phyloP scores from a whole-genome alignment of 1,284 basidiomycete species.

The Irpex sp. region DNA sequence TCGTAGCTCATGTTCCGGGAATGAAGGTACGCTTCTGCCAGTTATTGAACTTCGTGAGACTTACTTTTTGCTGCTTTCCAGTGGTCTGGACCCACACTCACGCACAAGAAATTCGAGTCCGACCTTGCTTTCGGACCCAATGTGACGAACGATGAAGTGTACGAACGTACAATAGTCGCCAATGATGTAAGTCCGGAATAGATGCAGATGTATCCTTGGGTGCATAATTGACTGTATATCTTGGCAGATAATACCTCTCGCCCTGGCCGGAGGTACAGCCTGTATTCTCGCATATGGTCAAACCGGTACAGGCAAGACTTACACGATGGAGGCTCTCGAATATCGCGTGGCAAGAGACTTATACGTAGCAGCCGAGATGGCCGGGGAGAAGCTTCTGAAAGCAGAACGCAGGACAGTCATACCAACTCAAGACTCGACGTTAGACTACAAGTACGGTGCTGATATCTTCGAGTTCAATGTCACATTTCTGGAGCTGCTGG shows the following conservation, averaged over 20 bases:
- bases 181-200: conserved; percentile 22
- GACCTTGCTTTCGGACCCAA: conserved; percentile 32
- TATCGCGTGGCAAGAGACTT: conserved; percentile 29
- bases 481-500: conserved; percentile 30
- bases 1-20: conserved; percentile 31
- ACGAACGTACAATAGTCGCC: conserved; percentile 28
- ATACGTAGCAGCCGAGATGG: conserved; percentile 21
- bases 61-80: conserved; percentile 6
- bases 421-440: not conserved
- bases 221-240: not conserved
- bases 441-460: not conserved
- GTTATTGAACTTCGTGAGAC: too few relatives aligned
- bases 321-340: conserved; percentile 31
- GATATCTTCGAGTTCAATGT: conserved; percentile 29
- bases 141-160: conserved; percentile 30
- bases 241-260: conserved; percentile 26
- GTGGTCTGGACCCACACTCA: conserved; percentile 32
- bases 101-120: conserved; percentile 31
- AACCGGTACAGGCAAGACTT: conserved; percentile 31
- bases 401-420: conserved; percentile 7
- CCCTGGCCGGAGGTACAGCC: conserved; percentile 28
- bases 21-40: conserved; percentile 24
- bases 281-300: conserved; percentile 34
- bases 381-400: conserved; percentile 19
- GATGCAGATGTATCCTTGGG: not conserved